phyloP scores from a whole-genome alignment of 176 grass and related monocot genomes.

The Hordeum vulgare region MorexV3_pseudomolecules_assembly NC_058521.1:435551832-435552331 shows the following conservation, averaged over 20 bases:
- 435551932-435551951: neutral
- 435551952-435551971: neutral
- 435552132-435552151: neutral
- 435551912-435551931: too few species aligned
- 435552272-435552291: neutral
- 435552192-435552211: too few species aligned
- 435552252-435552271: neutral
- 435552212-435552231: too few species aligned
- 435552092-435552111: neutral
- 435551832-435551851: neutral
- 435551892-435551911: neutral
- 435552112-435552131: slow-evolving; percentile 2
- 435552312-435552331: neutral
- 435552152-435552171: slow-evolving; percentile 33
- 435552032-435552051: neutral
- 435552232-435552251: too few species aligned
- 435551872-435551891: neutral
- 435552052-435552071: neutral
- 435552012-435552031: neutral
- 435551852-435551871: neutral
- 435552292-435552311: neutral
- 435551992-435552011: neutral
- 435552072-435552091: neutral
- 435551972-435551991: neutral
- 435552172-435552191: neutral